Base-by-base conservation (phyloP, 768 basidiomycete genomes). In the Hortiboletus campestris region DNA sequence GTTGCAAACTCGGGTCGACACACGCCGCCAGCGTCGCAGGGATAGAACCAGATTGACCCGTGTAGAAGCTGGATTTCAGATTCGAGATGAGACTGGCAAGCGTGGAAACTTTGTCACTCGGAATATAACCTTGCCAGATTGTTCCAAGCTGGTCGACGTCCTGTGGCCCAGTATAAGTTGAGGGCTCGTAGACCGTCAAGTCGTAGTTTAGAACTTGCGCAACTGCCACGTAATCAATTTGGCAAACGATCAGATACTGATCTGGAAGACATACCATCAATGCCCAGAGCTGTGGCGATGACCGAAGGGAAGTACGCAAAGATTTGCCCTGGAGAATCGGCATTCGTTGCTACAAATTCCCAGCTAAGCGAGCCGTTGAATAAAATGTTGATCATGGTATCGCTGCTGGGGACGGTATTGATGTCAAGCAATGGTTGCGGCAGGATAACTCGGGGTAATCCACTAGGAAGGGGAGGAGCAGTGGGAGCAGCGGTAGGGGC, bases 51-150 rank as follows among this genome's bases (percentile, higher is more conserved):
- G 63, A 8, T 32, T 77, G 75, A 28, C 70, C 80, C 1, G 73
- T 85, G 72, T 93, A 94, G 69, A 94, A 86, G 14, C 62, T 60
- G 20, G 88, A 90, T 14, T 75, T 75, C 55, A 72, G 73, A 25
- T 80, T 78, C 62, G 83, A 84, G 67, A 94, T 82, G 70, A 86
- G 76, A 6, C 77, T 76, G 13, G 84, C 79, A 36, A 98, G 86
- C 2, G 75, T 70, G 58, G 82, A 70, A 44, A 95, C 85, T 6
- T 74, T 54, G 43, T 68, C 59, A 0, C 58, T 39, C 0, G 89
- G 88, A 51, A 97, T 83, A 66, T 84, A 92, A 0, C 79, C 86
- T 20, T 88, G 75, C 76, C 76, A 95, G 53, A 84, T 76, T 3
- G 94, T 95, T 49, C 80, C 78, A 13, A 96, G 80, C 43, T 76